Evolutionary conservation across 1,284 basidiomycete species (phyloP).

Genomic region (Tilletia walkeri): DNA sequence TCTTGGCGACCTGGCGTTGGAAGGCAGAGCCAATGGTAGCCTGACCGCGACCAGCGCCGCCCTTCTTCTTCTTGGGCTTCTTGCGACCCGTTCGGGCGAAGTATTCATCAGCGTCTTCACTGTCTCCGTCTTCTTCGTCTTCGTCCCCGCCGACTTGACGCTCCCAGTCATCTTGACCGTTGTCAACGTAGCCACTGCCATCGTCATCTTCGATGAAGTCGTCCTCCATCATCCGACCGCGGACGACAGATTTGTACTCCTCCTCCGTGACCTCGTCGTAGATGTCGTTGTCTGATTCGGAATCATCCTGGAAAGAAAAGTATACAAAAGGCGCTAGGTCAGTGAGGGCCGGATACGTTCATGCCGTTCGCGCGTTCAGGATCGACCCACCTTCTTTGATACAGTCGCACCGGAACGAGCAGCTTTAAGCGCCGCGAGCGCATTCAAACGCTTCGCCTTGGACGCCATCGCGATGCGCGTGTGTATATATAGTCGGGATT

Average conservation of each 20-base stretch:
- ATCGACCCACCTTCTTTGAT: conserved; percentile 14
- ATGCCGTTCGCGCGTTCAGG: background rate
- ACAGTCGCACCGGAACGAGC: conserved; percentile 35
- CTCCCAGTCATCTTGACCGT: conserved; percentile 89
- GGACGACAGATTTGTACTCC: conserved; percentile 82
- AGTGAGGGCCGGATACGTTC: background rate
- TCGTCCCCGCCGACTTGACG: conserved; percentile 39
- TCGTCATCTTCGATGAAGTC: conserved; percentile 94
- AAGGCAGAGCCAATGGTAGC: conserved; percentile 18
- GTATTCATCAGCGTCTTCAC: conserved; percentile 50
- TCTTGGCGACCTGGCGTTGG: conserved; percentile 8
- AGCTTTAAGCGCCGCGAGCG: conserved; percentile 51
- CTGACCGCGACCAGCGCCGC: background rate
- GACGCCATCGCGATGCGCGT: conserved; percentile 8
- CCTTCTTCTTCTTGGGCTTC: conserved; percentile 45
- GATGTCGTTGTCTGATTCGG: conserved; percentile 62
- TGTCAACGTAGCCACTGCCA: conserved; percentile 85
- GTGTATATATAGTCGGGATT: background rate
- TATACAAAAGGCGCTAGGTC: background rate
- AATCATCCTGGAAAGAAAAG: background rate
- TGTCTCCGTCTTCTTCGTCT: conserved; percentile 58
- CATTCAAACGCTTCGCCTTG: conserved; percentile 23
- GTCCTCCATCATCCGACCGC: conserved; percentile 77
- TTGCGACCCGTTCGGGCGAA: conserved; percentile 49
- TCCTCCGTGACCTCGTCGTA: conserved; percentile 93